A percentile compares a stretch with the other conserved stretches of the same genome.
These are phyloP conservation scores for Mortierella sp. DNA, from an alignment of 371 early-diverging fungal genomes.

Conservation along the genomic window DNA sequence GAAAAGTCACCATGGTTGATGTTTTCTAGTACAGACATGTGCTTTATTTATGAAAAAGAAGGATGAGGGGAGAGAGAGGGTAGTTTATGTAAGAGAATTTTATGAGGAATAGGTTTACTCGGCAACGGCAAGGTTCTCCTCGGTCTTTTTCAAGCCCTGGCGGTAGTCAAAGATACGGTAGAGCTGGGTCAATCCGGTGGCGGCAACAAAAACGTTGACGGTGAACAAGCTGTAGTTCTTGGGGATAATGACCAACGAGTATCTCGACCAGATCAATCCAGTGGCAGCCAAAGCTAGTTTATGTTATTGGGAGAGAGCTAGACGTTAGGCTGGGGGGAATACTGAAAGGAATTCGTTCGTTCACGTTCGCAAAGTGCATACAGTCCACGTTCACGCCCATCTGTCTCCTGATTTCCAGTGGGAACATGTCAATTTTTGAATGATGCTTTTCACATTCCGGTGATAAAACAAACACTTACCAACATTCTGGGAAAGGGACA, in stretches of 20 bases:
- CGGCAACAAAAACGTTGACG: constrained; percentile 95
- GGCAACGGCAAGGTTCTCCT: constrained; percentile 18
- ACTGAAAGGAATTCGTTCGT: background rate
- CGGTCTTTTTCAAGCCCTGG: constrained; percentile 26
- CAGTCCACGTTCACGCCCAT: background rate
- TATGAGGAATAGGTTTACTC: constrained; percentile 11
- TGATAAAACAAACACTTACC: constrained; percentile 63
- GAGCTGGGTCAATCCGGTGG: constrained; percentile 89
- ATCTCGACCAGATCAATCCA: constrained; percentile 97
- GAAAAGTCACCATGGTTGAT: too few relatives aligned
- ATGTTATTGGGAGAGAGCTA: background rate
- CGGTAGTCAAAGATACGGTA: constrained; percentile 77
- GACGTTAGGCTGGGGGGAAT: background rate
- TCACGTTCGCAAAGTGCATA: background rate
- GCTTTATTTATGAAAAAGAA: too few relatives aligned
- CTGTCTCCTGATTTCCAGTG: background rate
- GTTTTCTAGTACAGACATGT: too few relatives aligned
- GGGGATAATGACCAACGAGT: constrained; percentile 94
- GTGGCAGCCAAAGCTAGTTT: constrained; percentile 89
- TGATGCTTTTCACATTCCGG: background rate
- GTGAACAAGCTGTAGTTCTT: constrained; percentile 90
- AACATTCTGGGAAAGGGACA: constrained; percentile 83
- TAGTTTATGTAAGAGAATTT: background rate
- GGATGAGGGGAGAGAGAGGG: background rate
- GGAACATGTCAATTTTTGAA: too few relatives aligned